Base-by-base conservation (phyloP, 2,329 filamentous ascomycete genomes). In the Neurospora sp. region DNA sequence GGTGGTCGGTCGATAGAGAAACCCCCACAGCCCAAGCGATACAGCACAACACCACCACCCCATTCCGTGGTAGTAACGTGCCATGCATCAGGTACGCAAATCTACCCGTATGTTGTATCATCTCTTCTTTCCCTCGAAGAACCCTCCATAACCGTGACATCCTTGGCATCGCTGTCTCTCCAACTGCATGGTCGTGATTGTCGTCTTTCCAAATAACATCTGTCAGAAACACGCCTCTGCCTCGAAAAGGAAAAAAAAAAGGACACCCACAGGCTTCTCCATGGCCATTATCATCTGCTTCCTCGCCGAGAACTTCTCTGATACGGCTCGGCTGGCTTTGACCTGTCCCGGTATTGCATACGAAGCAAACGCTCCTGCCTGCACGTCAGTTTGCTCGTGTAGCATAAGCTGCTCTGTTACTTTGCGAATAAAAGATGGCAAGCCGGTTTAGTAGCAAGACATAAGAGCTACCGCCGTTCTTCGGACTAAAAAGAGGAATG, bases 151-250 rank as follows among this genome's bases (percentile, higher is more conserved):
- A 19, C 38, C 52, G 10, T 40, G 38, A 17, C 52, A 23, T 36
- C 28, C 43, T 68, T 58, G 72, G 73, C 84, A 86, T 19, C 83
- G 78, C 76, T 85, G 81, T 62, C 81, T 76, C 77, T 85, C 83
- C 11, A 86, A 77, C 76, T 86, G 86, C 86, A 88, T 87, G 58
- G 84, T 82, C 80, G 87, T 81, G 70, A 38, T 38, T 11, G n/a
- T 46, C 43, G 9, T 46, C n/a, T 46, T 46, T 23, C 43, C 43
- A 19, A 46, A 23, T 2, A 23, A 46, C 43, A 19, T 46, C 43
- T 23, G 43, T 46, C 10, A 9, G 10, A 8, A 46, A 46, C n/a
- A 23, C 9, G 43, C 19, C n/a, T 46, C n/a, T 23, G n/a, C 10
- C n/a, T 11, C 43, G 43, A 28, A 28, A 28, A 28, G 2, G 13